phyloP scores from a whole-genome alignment of 2,329 filamentous ascomycete species.

The Verticillium nubilum region DNA sequence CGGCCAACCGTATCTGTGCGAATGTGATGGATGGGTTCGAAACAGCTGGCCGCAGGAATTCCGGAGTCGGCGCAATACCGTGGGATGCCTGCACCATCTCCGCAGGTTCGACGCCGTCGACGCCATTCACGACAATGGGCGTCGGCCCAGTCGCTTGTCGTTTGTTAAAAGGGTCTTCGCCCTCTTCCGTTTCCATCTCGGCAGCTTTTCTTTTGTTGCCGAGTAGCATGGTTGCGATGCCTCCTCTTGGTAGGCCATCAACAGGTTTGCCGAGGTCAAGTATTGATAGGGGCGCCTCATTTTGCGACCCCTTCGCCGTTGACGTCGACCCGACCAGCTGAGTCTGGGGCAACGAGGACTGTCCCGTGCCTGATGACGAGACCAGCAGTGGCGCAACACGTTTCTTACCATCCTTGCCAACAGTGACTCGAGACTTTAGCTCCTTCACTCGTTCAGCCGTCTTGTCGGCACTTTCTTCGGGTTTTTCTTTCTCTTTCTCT shows the following conservation, averaged over 20 bases:
- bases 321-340: constrained; percentile 76
- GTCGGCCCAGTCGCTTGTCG: constrained; percentile 61
- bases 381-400: constrained; percentile 88
- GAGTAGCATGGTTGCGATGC: constrained; percentile 76
- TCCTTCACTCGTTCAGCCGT: constrained; percentile 47
- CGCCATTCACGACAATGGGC: constrained; percentile 69
- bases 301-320: constrained; percentile 50
- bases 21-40: constrained; percentile 75
- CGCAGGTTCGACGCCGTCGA: constrained; percentile 74
- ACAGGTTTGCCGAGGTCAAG: constrained; percentile 91
- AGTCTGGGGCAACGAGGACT: constrained; percentile 83
- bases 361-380: constrained; percentile 79
- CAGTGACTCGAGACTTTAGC: constrained; percentile 85
- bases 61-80: constrained; percentile 65
- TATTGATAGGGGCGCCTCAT: constrained; percentile 73
- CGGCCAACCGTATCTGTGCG: constrained; percentile 78
- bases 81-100: constrained; percentile 53
- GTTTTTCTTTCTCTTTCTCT: constrained; percentile 17
- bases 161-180: constrained; percentile 49
- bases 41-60: constrained; percentile 83
- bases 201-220: constrained; percentile 89
- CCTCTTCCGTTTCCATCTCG: constrained; percentile 70
- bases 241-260: constrained; percentile 86
- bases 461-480: constrained; percentile 47
- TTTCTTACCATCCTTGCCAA: constrained; percentile 97